Evolutionary conservation across 805 yeast species (phyloP).

Genomic region (Saccharomycopsis schoenii): DNA sequence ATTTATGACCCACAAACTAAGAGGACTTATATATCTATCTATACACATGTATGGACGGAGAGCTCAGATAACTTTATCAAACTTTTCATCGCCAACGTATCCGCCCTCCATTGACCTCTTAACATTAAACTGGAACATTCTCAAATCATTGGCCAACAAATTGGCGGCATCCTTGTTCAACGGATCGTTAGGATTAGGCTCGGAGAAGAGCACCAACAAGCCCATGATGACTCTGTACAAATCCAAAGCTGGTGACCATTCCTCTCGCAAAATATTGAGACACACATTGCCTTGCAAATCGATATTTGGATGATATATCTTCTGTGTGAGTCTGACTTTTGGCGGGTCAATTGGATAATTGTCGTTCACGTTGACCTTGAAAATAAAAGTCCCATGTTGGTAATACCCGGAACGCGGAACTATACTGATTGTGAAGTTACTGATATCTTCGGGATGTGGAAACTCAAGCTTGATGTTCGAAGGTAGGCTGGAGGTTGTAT

Average conservation of each 20-base stretch:
- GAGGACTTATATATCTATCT: too few species aligned
- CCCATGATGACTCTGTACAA: conserved; percentile 79
- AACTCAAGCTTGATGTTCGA: conserved; percentile 39
- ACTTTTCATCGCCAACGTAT: conserved; percentile 4
- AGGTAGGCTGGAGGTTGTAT: conserved; percentile 35
- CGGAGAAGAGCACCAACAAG: conserved; percentile 71
- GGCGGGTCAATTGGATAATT: conserved; percentile 93
- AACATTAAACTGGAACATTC: conserved; percentile 29
- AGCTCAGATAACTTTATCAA: conserved; percentile 2
- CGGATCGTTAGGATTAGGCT: conserved; percentile 89
- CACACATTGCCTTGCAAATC: conserved; percentile 88
- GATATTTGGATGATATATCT: conserved; percentile 89
- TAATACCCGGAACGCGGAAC: conserved; percentile 69
- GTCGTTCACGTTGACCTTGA: conserved; percentile 54
- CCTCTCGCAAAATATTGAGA: conserved; percentile 82
- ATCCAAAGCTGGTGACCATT: conserved; percentile 91
- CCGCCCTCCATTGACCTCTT: conserved; percentile 8
- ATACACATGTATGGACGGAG: too few species aligned
- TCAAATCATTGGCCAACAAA: conserved; percentile 35
- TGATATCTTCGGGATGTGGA: conserved; percentile 40
- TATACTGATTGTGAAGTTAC: conserved; percentile 50
- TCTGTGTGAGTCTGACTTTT: conserved; percentile 57
- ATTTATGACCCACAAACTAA: too few species aligned
- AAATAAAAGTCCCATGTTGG: conserved; percentile 55
- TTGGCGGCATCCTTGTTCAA: conserved; percentile 85